These are phyloP conservation scores for Fusarium napiforme DNA, from an alignment of 2,329 filamentous ascomycete genomes.

Conservation along the genomic window DNA sequence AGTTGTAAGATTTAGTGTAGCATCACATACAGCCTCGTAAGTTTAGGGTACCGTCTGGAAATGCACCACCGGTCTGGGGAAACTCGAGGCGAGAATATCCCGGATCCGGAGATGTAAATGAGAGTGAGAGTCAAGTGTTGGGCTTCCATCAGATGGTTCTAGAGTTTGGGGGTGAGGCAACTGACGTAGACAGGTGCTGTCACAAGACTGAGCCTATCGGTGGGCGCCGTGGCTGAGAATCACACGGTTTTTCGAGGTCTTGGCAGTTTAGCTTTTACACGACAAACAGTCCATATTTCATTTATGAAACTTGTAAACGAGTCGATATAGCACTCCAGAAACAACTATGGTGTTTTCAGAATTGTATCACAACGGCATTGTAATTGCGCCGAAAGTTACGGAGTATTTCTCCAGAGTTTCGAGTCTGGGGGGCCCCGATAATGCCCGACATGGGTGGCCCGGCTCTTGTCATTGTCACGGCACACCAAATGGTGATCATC, in stretches of 20 bases:
- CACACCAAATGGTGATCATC: constrained; percentile 35
- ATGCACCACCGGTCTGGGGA: constrained; percentile 12
- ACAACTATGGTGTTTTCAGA: too few relatives aligned
- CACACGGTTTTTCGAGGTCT: constrained; percentile 9
- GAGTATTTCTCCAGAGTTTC: constrained; percentile 1
- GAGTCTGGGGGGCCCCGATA: constrained; percentile 26
- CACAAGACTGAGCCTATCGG: constrained; percentile 19
- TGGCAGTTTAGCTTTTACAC: not conserved
- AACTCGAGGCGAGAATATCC: constrained; percentile 36
- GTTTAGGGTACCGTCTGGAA: constrained; percentile 9
- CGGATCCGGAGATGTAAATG: constrained; percentile 15
- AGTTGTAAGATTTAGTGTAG: constrained; percentile 27
- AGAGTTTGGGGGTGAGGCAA: not conserved
- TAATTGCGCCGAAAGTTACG: not conserved
- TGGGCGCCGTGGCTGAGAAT: constrained; percentile 23
- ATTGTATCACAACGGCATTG: not conserved
- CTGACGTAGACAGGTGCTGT: constrained; percentile 20
- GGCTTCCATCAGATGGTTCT: not conserved
- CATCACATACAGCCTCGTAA: constrained; percentile 14
- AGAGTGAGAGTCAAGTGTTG: too few relatives aligned
- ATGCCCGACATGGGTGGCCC: constrained; percentile 30
- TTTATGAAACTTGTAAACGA: not conserved
- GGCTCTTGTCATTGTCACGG: constrained; percentile 14
- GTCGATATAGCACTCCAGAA: not conserved
- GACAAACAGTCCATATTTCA: not conserved